phyloP scores from a whole-genome alignment of 164 flowering plant genomes.

The Annona cherimola region DNA sequence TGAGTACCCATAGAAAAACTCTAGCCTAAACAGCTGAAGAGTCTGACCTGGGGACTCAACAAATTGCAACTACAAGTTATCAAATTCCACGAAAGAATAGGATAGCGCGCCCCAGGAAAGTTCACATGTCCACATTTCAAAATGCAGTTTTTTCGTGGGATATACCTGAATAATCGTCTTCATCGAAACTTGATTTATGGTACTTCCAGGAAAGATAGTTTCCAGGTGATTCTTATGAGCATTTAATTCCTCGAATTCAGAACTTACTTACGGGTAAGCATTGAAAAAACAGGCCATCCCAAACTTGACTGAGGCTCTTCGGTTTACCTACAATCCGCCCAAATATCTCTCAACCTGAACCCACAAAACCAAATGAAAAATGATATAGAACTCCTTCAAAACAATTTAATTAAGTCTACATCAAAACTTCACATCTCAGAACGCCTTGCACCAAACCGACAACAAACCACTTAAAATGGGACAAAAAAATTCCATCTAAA shows the following conservation, averaged over 20 bases:
- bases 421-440: not conserved
- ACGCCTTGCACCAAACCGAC: not conserved
- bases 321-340: not conserved
- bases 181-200: not conserved
- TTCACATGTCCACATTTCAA: not conserved
- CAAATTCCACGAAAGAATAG: not conserved
- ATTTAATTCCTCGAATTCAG: not conserved
- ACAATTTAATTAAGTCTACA: not conserved
- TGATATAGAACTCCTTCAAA: not conserved
- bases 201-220: not conserved
- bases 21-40: slow-evolving; percentile 5
- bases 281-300: not conserved
- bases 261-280: not conserved
- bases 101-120: not conserved
- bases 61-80: no score
- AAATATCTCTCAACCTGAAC: not conserved
- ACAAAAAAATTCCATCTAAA: not conserved
- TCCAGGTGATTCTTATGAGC: no score
- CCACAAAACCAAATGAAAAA: not conserved
- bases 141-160: not conserved
- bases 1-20: slow-evolving; percentile 52
- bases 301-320: not conserved
- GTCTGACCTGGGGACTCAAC: not conserved
- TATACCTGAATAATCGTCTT: no score
- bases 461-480: slow-evolving; percentile 2